Percentiles rank a stretch among this genome's conserved stretches.
phyloP scores from a whole-genome alignment of 345 rosid species.

The Melastoma malabathricum region DNA sequence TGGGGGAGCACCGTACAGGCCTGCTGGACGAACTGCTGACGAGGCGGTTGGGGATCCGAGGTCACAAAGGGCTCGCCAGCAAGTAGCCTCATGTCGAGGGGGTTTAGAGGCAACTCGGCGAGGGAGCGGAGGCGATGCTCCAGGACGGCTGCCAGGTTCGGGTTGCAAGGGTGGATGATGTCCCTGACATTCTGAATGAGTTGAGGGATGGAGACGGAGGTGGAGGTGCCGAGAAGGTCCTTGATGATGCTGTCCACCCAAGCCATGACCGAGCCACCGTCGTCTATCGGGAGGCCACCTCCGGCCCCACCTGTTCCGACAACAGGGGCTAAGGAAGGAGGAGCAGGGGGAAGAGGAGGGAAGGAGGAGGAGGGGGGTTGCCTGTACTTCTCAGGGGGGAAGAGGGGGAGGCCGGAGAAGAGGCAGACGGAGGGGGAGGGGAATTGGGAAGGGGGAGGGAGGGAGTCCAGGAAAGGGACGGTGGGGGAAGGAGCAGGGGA shows the following conservation, averaged over 20 bases:
- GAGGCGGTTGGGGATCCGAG: not conserved
- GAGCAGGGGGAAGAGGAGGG: slow-evolving; percentile 2
- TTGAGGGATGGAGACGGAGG: slow-evolving; percentile 83
- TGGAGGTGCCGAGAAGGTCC: slow-evolving; percentile 66
- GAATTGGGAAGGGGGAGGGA: slow-evolving; percentile 8
- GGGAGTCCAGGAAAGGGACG: slow-evolving; percentile 50
- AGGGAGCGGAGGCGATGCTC: slow-evolving; percentile 74
- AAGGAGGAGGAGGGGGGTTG: slow-evolving; percentile 4
- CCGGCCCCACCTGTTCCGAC: slow-evolving; percentile 1
- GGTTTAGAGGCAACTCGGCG: slow-evolving; percentile 20
- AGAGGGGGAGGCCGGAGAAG: slow-evolving; percentile 84
- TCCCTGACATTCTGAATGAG: slow-evolving; percentile 92
- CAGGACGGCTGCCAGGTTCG: slow-evolving; percentile 71
- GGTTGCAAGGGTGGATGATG: slow-evolving; percentile 87
- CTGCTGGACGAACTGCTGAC: not conserved
- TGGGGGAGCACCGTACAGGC: not conserved
- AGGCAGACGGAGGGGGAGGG: slow-evolving; percentile 36
- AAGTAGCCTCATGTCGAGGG: not conserved
- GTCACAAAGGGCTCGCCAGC: not conserved
- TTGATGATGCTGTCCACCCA: slow-evolving; percentile 89
- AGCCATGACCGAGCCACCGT: slow-evolving; percentile 40
- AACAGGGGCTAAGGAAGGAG: not conserved
- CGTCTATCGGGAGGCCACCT: slow-evolving; percentile 34
- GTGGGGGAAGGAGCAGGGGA: slow-evolving; percentile 18
- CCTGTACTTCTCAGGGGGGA: slow-evolving; percentile 39